Conservation (phyloP, 2,329 filamentous ascomycete genomes). For the Fusarium tuaranense region DNA sequence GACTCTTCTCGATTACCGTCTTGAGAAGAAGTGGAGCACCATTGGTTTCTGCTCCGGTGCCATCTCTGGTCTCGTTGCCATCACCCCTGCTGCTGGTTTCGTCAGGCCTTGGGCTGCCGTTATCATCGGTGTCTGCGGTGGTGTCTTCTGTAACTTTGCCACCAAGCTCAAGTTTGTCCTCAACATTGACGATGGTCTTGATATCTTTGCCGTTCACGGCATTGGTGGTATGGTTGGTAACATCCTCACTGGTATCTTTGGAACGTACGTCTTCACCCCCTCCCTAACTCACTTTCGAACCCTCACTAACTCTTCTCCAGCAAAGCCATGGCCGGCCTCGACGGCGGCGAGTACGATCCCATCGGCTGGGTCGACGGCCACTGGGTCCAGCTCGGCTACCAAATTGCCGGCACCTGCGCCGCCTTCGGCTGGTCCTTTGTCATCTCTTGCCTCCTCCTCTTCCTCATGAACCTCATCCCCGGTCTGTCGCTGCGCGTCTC, state of each 20-base stretch:
- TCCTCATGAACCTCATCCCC: conserved; percentile 77
- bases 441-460: conserved; percentile 76
- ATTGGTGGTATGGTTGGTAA: conserved; percentile 86
- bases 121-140: conserved; percentile 69
- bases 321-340: conserved; percentile 79
- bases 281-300: background rate
- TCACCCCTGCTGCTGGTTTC: conserved; percentile 85
- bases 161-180: conserved; percentile 84
- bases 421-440: conserved; percentile 75
- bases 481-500: conserved; percentile 76
- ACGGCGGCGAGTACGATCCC: conserved; percentile 69
- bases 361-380: conserved; percentile 80
- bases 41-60: conserved; percentile 93
- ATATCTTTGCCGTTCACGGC: conserved; percentile 92
- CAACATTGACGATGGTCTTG: conserved; percentile 86
- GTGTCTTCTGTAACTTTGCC: conserved; percentile 81
- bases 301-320: conserved; percentile 49
- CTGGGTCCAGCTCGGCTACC: conserved; percentile 78
- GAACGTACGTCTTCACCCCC: conserved; percentile 62
- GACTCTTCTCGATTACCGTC: conserved; percentile 87
- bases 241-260: conserved; percentile 81
- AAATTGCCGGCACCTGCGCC: conserved; percentile 75
- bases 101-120: conserved; percentile 75
- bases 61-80: conserved; percentile 88
- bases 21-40: conserved; percentile 95